Evolutionary conservation across 352 stramenopile genomes (phyloP).

Genomic region (Phytophthora sansomeana): DNA sequence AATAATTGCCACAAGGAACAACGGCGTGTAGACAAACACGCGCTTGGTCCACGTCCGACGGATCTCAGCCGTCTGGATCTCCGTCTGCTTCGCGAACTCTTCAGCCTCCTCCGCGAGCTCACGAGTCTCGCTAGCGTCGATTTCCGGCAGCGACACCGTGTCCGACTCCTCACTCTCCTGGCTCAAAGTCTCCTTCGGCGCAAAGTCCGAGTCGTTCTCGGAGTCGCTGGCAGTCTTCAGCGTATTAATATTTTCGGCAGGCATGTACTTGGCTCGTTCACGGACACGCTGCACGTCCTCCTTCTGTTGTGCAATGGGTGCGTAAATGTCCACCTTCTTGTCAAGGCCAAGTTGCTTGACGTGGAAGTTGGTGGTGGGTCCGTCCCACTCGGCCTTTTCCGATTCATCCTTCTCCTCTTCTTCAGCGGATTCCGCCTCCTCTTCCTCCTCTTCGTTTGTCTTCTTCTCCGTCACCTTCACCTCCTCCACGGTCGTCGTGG

Average conservation of each 20-base stretch:
- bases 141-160: constrained; percentile 50
- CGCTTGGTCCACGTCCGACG: constrained; percentile 38
- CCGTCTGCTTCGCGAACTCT: constrained; percentile 41
- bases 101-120: constrained; percentile 52
- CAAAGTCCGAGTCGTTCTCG: constrained; percentile 73
- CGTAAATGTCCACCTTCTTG: constrained; percentile 87
- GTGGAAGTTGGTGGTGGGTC: constrained; percentile 80
- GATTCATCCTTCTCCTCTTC: too few species aligned
- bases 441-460: constrained; percentile 15
- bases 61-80: constrained; percentile 29
- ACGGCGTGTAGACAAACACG: constrained; percentile 41
- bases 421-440: constrained; percentile 9
- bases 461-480: constrained; percentile 21
- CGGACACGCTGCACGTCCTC: constrained; percentile 67
- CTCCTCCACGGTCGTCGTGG: constrained; percentile 13
- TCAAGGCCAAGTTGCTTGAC: constrained; percentile 80
- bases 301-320: constrained; percentile 69
- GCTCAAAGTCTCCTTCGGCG: constrained; percentile 32
- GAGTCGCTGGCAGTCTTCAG: constrained; percentile 56
- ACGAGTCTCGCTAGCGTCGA: constrained; percentile 52
- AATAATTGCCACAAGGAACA: constrained; percentile 47
- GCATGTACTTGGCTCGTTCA: constrained; percentile 63
- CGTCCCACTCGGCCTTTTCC: constrained; percentile 44
- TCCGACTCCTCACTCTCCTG: constrained; percentile 57
- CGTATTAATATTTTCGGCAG: constrained; percentile 38